A percentile compares a stretch with the other conserved stretches of the same genome.
Conservation (phyloP, 2,329 filamentous ascomycete species). For the Trichophyton mentagrophytes region DNA sequence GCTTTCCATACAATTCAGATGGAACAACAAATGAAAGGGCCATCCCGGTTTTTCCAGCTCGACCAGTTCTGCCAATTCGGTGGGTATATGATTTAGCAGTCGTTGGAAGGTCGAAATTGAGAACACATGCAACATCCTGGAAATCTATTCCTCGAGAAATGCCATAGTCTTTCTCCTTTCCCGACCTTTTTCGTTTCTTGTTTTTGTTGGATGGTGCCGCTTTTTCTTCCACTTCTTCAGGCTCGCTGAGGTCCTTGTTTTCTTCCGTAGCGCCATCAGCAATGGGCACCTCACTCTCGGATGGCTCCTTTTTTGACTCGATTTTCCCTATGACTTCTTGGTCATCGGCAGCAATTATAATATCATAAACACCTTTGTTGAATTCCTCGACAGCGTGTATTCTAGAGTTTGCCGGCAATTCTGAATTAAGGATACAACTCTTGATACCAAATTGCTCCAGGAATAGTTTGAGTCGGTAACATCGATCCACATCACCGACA, state of each 20-base stretch:
- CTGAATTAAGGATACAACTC: constrained; percentile 85
- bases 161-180: constrained; percentile 76
- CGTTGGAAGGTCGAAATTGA: constrained; percentile 92
- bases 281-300: constrained; percentile 15
- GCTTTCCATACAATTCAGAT: constrained; percentile 67
- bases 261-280: constrained; percentile 16
- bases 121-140: constrained; percentile 81
- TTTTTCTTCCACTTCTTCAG: constrained; percentile 26
- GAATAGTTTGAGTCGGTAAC: constrained; percentile 86
- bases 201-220: constrained; percentile 25
- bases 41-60: constrained; percentile 84
- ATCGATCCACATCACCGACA: constrained; percentile 75
- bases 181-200: constrained; percentile 52
- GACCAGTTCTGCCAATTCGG: constrained; percentile 82
- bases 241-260: constrained; percentile 18
- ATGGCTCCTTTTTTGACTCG: constrained; percentile 18
- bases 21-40: constrained; percentile 92
- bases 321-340: constrained; percentile 60
- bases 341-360: constrained; percentile 92
- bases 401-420: constrained; percentile 82
- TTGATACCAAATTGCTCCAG: constrained; percentile 94
- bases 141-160: constrained; percentile 97
- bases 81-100: constrained; percentile 92
- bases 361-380: constrained; percentile 92
- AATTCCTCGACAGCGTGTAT: constrained; percentile 96